Conservation (phyloP, 2,329 filamentous ascomycete genomes). For the Exophiala phaeomuriformis region DNA sequence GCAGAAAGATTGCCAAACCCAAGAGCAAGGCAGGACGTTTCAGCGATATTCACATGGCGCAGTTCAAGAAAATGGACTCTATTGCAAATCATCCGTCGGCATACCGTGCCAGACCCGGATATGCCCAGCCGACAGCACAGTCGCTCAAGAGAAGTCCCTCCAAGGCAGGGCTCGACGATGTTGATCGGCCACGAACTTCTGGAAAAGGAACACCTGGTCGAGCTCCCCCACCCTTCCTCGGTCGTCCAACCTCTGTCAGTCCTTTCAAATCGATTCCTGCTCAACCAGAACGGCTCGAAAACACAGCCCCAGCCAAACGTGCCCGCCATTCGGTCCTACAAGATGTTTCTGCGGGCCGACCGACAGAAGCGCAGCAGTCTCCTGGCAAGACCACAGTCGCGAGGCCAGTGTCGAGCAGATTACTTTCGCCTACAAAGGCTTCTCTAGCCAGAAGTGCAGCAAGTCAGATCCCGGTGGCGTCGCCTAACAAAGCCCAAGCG, state of each 20-base stretch:
- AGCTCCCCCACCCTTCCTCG: slow-evolving; percentile 29
- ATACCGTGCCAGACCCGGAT: slow-evolving; percentile 48
- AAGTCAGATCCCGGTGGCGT: slow-evolving; percentile 48
- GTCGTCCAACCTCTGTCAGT: slow-evolving; percentile 23
- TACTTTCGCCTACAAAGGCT: slow-evolving; percentile 73
- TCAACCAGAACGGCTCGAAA: slow-evolving; percentile 28
- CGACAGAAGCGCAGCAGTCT: slow-evolving; percentile 13
- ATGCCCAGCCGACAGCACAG: slow-evolving; percentile 36
- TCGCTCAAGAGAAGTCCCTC: slow-evolving; percentile 48
- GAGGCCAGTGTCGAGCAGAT: slow-evolving; percentile 46
- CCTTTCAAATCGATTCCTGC: slow-evolving; percentile 31
- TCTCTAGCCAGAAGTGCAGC: slow-evolving; percentile 58
- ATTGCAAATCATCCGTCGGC: slow-evolving; percentile 80
- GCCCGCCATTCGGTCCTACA: slow-evolving; percentile 60
- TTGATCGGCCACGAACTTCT: slow-evolving; percentile 34
- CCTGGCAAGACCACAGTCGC: slow-evolving; percentile 33
- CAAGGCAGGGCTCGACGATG: slow-evolving; percentile 60
- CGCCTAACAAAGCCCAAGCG: slow-evolving; percentile 40
- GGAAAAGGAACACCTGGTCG: slow-evolving; percentile 36
- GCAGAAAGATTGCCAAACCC: slow-evolving; percentile 69
- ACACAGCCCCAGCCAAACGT: slow-evolving; percentile 56
- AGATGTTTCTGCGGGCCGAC: slow-evolving; percentile 59
- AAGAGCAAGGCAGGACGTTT: slow-evolving; percentile 72
- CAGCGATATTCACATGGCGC: slow-evolving; percentile 75
- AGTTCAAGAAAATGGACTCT: slow-evolving; percentile 97